Base-by-base conservation (phyloP, 108 stramenopile genomes). In the Pseudonitzschia multiseries region DNA sequence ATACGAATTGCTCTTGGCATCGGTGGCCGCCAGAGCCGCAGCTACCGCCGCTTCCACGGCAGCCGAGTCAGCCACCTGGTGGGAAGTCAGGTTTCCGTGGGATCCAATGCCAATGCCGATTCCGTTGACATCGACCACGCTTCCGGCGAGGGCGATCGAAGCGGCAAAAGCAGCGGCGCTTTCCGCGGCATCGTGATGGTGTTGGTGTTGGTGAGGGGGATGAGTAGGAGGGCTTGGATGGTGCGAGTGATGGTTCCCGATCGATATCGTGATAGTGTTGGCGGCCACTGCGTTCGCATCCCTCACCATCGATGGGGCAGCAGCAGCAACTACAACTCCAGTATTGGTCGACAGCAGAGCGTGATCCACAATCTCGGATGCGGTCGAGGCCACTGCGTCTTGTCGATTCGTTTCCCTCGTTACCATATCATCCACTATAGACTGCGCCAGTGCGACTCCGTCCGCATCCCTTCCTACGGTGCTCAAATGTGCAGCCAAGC, bases 31-130 rank as follows among this genome's bases (percentile, higher is more conserved):
- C 31, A 81, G 84, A 2, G 81, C 84, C 12, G 81, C 87, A 1
- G 77, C 79, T 8, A 88, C 80, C 20, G 87, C 87, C 0, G 87
- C 84, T 73, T 85, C 81, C 5, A 88, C 80, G 18, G 79, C 87
- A 6, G 73, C 54, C 54, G 54, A 56, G 20, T 56, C 87, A 1
- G 77, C 76, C 2, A 88, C 80, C 5, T 85, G 77, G 18, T 75
- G 84, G 18, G 73, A 69, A 17, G 61, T 18, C 14, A 72, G 71
- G 26, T 68, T 72, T 18, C 26, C 28, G 59, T 40, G 20, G 67
- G 43, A n/a, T n/a, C n/a, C n/a, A n/a, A n/a, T 63, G 2, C 57
- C 59, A 15, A 31, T 44, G 41, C 36, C 54, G 32, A 36, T 43
- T 64, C 31, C 48, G 18, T 24, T 28, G 36, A 42, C 27, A 13